Conservation (phyloP, 2,329 filamentous ascomycete species). For the Dactylellina parvicollis region DNA sequence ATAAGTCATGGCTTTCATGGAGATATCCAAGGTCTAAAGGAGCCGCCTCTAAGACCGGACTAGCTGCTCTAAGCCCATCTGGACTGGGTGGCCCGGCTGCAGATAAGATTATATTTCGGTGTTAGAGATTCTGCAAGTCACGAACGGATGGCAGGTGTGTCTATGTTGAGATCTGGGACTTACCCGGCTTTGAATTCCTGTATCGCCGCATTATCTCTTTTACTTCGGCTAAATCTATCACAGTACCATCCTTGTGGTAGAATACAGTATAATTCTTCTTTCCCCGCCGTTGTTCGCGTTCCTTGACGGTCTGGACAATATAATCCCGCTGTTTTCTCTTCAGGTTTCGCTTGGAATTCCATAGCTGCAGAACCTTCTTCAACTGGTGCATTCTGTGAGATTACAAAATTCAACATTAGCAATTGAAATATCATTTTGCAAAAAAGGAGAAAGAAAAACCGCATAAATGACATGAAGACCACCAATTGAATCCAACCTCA, state of each 20-base stretch:
- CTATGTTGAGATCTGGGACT: not conserved
- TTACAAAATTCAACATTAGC: not conserved
- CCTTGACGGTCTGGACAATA: conserved; percentile 45
- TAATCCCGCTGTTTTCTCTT: conserved; percentile 47
- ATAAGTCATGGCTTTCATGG: conserved; percentile 6
- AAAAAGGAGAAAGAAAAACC: not conserved
- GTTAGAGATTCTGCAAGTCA: not conserved
- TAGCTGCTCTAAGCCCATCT: conserved; percentile 19
- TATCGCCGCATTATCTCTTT: conserved; percentile 52
- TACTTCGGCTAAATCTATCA: conserved; percentile 45
- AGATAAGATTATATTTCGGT: not conserved
- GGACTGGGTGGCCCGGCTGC: conserved; percentile 32
- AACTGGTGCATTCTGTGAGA: conserved; percentile 43
- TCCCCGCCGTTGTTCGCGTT: conserved; percentile 19
- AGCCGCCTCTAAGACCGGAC: conserved; percentile 1
- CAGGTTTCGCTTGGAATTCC: conserved; percentile 46
- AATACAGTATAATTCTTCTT: conserved; percentile 41
- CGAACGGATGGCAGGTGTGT: not conserved
- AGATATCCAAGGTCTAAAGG: not conserved
- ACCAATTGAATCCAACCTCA: too few relatives aligned
- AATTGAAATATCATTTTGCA: not conserved
- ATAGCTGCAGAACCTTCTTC: conserved; percentile 51
- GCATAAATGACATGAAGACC: not conserved
- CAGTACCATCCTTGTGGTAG: conserved; percentile 26
- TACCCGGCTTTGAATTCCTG: conserved; percentile 43